Evolutionary conservation across 192 early-diverging fungal species (phyloP).

Genomic region (Linnemannia zychae): DNA sequence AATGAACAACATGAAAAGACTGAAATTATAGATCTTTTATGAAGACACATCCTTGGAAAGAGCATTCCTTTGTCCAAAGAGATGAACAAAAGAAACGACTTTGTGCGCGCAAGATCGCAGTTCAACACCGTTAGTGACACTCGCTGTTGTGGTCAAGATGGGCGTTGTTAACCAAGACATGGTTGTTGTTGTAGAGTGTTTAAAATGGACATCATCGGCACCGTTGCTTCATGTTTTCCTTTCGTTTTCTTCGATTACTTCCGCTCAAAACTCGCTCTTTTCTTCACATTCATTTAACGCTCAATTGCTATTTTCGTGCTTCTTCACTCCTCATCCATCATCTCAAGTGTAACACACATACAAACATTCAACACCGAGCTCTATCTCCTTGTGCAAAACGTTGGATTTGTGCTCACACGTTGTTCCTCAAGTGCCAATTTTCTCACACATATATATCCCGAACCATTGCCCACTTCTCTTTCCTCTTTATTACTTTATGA

Average conservation of each 20-base stretch:
- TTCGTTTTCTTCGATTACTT: background rate
- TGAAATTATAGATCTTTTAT: background rate
- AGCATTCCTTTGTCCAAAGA: background rate
- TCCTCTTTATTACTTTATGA: background rate
- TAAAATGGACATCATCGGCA: background rate
- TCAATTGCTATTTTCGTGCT: conserved; percentile 3
- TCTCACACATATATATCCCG: background rate
- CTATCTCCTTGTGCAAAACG: conserved; percentile 7
- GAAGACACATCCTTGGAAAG: no score
- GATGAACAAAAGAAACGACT: background rate
- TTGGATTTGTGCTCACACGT: background rate
- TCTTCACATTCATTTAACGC: background rate
- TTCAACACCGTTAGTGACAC: background rate
- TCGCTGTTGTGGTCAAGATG: background rate
- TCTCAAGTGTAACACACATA: background rate
- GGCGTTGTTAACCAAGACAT: no score
- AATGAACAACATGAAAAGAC: background rate
- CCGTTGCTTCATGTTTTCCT: background rate
- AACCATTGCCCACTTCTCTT: background rate
- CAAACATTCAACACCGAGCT: background rate
- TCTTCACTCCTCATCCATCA: background rate
- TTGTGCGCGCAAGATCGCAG: background rate
- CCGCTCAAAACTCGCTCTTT: background rate
- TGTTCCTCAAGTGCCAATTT: background rate
- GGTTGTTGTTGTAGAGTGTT: background rate